Evolutionary conservation across 768 basidiomycete genomes (phyloP), one percentile per base, ranked within the genome.

Genomic region (Trametopsis cervina): DNA sequence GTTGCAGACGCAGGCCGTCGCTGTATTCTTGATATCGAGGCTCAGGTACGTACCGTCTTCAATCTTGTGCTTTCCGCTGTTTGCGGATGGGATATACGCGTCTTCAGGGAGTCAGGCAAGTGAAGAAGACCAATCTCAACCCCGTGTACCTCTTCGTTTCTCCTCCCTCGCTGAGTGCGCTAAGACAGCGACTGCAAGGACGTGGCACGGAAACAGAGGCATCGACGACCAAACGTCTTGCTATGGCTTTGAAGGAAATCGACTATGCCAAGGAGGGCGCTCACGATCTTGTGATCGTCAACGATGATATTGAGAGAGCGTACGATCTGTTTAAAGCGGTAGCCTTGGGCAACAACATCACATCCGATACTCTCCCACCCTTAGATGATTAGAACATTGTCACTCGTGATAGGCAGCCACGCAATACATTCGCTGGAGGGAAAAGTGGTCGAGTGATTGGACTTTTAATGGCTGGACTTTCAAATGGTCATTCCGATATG

Each of bases 21-120:
- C 11, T 97, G 95, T 63, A 84, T 98, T 50, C 76, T 98, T 33
- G 95, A 98, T 63, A 98, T 98, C 50, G 95, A 98, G 60, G 84
- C 88, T 9, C 94, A 98, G 84, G 91, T 89, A 61, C 48, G 72
- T 68, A 45, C 20, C 47, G 33, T 36, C 18, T 50, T 15, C 33
- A 29, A 36, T 24, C 29, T 23, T 47, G 9, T 25, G 26, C 27
- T 41, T 42, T 40, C 50, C 50, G 46, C 51, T 33, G 57, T 57
- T 33, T 49, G 50, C 52, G 46, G 57, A 54, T 47, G 47, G 40
- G 42, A 46, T 45, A 21, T 41, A 42, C 47, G 38, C 25, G 39
- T 45, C 50, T 45, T 27, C 66, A 94, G 90, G 95, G 95, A 42
- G 89, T 98, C 51, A 85, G 81, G 49, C 89, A 94, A 66, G 85